Evolutionary conservation across 441 rosid genomes (phyloP).

Genomic region (Erysimum cheiri): DNA sequence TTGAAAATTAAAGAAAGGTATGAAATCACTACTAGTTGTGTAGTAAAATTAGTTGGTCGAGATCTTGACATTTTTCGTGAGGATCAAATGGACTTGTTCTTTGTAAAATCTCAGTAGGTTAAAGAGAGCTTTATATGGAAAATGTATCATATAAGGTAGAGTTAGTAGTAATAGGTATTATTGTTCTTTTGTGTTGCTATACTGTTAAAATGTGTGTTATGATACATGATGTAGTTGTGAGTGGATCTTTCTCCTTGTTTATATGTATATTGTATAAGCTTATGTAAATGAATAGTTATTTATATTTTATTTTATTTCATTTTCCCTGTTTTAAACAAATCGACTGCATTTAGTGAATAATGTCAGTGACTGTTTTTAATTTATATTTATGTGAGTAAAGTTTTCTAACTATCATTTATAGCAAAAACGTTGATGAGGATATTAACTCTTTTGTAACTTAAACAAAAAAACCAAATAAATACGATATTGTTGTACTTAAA

Average conservation of each 20-base stretch:
- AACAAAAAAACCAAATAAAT: background rate
- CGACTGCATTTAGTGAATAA: background rate
- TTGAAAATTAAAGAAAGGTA: conserved; percentile 50
- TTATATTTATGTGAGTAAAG: too few relatives aligned
- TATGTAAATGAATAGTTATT: conserved; percentile 33
- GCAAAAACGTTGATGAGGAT: background rate
- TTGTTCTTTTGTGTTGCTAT: conserved; percentile 21
- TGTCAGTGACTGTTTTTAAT: background rate
- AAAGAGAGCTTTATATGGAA: conserved; percentile 20
- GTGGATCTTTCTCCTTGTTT: conserved; percentile 33
- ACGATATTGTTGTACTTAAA: background rate
- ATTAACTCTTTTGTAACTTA: background rate
- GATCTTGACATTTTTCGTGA: conserved; percentile 33
- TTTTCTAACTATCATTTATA: background rate
- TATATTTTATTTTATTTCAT: background rate
- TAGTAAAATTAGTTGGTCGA: conserved; percentile 55
- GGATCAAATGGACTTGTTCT: conserved; percentile 40
- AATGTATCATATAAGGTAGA: conserved; percentile 37
- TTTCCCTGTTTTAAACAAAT: background rate
- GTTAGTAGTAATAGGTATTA: conserved; percentile 30
- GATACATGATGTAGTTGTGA: conserved; percentile 26
- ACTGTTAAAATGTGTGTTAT: conserved; percentile 26
- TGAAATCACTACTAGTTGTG: conserved; percentile 49
- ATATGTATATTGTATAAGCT: conserved; percentile 15
- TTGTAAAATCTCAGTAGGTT: conserved; percentile 38